Evolutionary conservation across 768 basidiomycete species (phyloP).

Genomic region (Coprinellus aureogranulatus): DNA sequence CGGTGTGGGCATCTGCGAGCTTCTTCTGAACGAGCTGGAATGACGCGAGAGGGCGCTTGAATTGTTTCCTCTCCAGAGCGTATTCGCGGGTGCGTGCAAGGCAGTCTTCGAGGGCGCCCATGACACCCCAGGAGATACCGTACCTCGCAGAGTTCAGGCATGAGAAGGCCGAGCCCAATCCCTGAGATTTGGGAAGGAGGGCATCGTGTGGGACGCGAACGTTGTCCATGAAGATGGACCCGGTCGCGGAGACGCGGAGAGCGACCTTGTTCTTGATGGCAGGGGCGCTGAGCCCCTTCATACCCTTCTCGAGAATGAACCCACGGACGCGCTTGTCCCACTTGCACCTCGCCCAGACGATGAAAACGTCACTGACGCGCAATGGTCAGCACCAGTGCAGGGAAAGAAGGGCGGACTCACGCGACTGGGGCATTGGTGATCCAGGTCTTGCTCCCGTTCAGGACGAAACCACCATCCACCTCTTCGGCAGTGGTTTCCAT

Average conservation of each 20-base stretch:
- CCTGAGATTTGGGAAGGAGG: slow-evolving; percentile 73
- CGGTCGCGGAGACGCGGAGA: slow-evolving; percentile 79
- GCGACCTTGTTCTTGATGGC: slow-evolving; percentile 92
- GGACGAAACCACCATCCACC: slow-evolving; percentile 75
- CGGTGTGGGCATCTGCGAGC: slow-evolving; percentile 88
- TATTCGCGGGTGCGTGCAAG: slow-evolving; percentile 74
- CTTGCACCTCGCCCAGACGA: slow-evolving; percentile 93
- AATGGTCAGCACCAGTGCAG: no score
- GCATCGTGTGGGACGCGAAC: slow-evolving; percentile 74
- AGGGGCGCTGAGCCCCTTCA: slow-evolving; percentile 79
- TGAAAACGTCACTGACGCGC: slow-evolving; percentile 81
- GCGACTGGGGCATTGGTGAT: no score
- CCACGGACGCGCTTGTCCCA: slow-evolving; percentile 92
- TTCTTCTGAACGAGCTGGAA: slow-evolving; percentile 99
- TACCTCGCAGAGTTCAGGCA: slow-evolving; percentile 90
- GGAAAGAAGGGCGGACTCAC: no score
- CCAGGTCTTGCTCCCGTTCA: slow-evolving; percentile 97
- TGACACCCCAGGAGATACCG: slow-evolving; percentile 93
- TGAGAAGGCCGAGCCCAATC: slow-evolving; percentile 83
- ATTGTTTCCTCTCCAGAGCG: slow-evolving; percentile 87
- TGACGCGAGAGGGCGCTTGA: slow-evolving; percentile 82
- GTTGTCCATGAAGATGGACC: slow-evolving; percentile 89
- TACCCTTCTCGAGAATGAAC: slow-evolving; percentile 86
- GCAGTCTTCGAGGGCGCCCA: slow-evolving; percentile 95
- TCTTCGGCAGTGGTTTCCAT: slow-evolving; percentile 95